Conservation (phyloP, 2,329 filamentous ascomycete species). For the Ascochyta pisi region DNA sequence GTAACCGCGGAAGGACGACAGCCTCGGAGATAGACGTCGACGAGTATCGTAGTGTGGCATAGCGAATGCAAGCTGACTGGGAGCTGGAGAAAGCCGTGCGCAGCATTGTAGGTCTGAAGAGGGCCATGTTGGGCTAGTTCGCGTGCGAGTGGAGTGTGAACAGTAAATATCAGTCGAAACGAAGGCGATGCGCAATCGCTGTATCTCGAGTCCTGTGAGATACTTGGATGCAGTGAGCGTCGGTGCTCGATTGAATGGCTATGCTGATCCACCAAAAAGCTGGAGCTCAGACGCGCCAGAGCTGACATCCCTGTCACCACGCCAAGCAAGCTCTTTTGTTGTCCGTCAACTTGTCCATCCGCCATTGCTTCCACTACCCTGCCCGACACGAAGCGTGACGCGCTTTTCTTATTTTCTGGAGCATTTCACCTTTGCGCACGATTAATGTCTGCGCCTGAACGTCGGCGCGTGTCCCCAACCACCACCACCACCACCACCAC, state of each 20-base stretch:
- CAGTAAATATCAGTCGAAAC: background rate
- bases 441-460: slow-evolving; percentile 37
- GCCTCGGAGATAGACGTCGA: slow-evolving; percentile 26
- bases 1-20: slow-evolving; percentile 52
- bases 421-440: slow-evolving; percentile 23
- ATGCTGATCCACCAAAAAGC: slow-evolving; percentile 15
- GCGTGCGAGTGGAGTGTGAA: background rate
- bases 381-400: slow-evolving; percentile 22
- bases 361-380: slow-evolving; percentile 36
- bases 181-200: background rate
- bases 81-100: slow-evolving; percentile 22
- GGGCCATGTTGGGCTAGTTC: slow-evolving; percentile 29
- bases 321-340: slow-evolving; percentile 40
- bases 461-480: slow-evolving; percentile 40
- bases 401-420: slow-evolving; percentile 23
- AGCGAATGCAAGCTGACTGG: slow-evolving; percentile 29
- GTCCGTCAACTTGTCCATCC: slow-evolving; percentile 31
- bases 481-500: slow-evolving; percentile 21
- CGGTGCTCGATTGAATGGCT: slow-evolving; percentile 10
- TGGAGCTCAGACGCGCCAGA: slow-evolving; percentile 19
- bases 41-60: slow-evolving; percentile 29
- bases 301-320: slow-evolving; percentile 26
- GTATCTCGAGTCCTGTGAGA: no score
- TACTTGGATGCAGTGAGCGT: background rate
- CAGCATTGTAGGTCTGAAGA: slow-evolving; percentile 31